Evolutionary conservation across 2,329 filamentous ascomycete species (phyloP).

Genomic region (Knoxdaviesia proteae): DNA sequence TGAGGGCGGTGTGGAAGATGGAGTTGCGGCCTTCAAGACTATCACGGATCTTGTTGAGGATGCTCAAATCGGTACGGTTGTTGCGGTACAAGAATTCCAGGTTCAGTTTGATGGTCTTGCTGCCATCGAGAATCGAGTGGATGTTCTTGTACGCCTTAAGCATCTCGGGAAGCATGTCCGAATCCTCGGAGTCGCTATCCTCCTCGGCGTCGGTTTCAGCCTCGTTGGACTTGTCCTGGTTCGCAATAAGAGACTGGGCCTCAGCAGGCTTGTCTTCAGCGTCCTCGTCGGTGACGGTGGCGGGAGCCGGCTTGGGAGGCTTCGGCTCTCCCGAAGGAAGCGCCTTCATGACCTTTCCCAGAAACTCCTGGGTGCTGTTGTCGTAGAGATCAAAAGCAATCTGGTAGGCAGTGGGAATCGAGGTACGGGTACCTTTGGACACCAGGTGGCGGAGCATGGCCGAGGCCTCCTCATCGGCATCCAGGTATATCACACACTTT

Average conservation of each 20-base stretch:
- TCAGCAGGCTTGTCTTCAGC: conserved; percentile 24
- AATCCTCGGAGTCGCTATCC: conserved; percentile 21
- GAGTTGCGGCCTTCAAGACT: conserved; percentile 91
- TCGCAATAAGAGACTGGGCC: conserved; percentile 24
- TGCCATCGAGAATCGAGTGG: conserved; percentile 57
- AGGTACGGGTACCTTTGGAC: conserved; percentile 54
- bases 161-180: conserved; percentile 28
- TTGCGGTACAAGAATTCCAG: conserved; percentile 92
- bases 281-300: conserved; percentile 8
- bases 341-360: conserved; percentile 70
- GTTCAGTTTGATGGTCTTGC: conserved; percentile 84
- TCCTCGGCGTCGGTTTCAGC: conserved; percentile 31
- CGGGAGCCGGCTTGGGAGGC: conserved; percentile 14
- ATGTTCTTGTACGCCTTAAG: conserved; percentile 41
- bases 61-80: conserved; percentile 77
- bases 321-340: conserved; percentile 36
- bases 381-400: conserved; percentile 97
- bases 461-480: conserved; percentile 79
- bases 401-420: conserved; percentile 78
- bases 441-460: conserved; percentile 69
- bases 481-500: conserved; percentile 89
- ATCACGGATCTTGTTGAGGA: conserved; percentile 90
- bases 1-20: conserved; percentile 94
- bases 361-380: conserved; percentile 93
- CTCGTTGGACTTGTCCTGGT: conserved; percentile 15